A percentile compares a stretch with the other conserved stretches of the same genome.
These are phyloP conservation scores for Melastoma candidum DNA, from an alignment of 441 rosid species.

Conservation along the genomic window DNA sequence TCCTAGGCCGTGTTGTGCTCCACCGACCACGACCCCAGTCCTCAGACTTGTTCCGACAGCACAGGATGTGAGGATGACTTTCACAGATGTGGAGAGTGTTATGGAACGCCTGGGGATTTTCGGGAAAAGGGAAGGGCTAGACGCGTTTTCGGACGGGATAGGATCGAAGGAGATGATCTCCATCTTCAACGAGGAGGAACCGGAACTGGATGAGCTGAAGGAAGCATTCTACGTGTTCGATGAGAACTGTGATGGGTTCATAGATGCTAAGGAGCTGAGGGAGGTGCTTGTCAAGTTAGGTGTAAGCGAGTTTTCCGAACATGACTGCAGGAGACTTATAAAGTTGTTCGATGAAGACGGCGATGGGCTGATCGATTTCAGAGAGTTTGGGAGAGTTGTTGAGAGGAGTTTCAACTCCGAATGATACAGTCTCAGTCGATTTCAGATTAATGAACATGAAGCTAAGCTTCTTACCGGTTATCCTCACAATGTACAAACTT, in stretches of 20 bases:
- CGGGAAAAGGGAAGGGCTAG: background rate
- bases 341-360: constrained; percentile 5
- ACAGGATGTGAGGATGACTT: constrained; percentile 4
- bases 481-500: too few species aligned
- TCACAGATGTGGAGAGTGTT: constrained; percentile 5
- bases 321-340: constrained; percentile 9
- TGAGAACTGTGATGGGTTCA: constrained; percentile 16
- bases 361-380: constrained; percentile 1
- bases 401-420: background rate
- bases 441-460: too few species aligned
- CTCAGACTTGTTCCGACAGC: background rate
- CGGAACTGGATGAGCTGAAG: constrained; percentile 15
- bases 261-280: constrained; percentile 11
- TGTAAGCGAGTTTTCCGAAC: constrained; percentile 1
- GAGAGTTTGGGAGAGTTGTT: background rate
- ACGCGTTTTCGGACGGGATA: background rate
- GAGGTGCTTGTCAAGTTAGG: constrained; percentile 11
- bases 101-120: constrained; percentile 14
- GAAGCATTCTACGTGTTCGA: constrained; percentile 18
- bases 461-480: too few species aligned
- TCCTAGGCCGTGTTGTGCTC: background rate
- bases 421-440: background rate
- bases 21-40: background rate
- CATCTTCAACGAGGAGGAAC: constrained; percentile 12
- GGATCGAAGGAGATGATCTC: constrained; percentile 3